A percentile compares a stretch with the other conserved stretches of the same genome.
phyloP scores from a whole-genome alignment of 2,329 filamentous ascomycete species.

The Penicillium fuscoglaucum region DNA sequence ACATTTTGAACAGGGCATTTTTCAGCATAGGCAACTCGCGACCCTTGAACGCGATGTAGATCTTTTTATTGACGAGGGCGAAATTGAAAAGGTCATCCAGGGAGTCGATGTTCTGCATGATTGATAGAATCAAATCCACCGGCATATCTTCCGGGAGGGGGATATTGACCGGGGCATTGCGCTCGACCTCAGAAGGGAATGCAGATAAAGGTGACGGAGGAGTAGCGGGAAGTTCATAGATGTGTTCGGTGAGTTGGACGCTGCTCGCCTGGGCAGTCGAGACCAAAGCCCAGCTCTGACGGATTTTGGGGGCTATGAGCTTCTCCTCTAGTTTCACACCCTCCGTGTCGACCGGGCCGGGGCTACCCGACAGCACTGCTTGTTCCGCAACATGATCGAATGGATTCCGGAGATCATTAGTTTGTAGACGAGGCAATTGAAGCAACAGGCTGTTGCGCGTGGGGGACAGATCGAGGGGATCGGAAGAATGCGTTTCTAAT shows the following conservation, averaged over 20 bases:
- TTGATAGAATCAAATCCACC: conserved; percentile 53
- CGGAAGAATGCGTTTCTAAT: not conserved
- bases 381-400: conserved; percentile 10
- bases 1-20: conserved; percentile 53
- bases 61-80: conserved; percentile 56
- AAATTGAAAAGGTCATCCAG: conserved; percentile 58
- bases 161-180: conserved; percentile 18
- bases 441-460: conserved; percentile 18
- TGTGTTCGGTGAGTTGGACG: conserved; percentile 22
- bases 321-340: not conserved
- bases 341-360: not conserved
- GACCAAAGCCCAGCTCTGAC: conserved; percentile 15
- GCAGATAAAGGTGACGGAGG: conserved; percentile 21
- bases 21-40: conserved; percentile 58
- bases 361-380: not conserved
- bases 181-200: conserved; percentile 7
- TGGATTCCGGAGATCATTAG: conserved; percentile 11
- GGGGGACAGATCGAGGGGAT: not conserved
- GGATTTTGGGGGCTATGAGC: conserved; percentile 13
- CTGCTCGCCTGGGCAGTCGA: conserved; percentile 25
- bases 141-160: conserved; percentile 47
- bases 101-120: conserved; percentile 51
- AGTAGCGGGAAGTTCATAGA: conserved; percentile 38
- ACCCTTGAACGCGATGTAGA: conserved; percentile 59
- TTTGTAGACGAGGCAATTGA: conserved; percentile 26